Percentiles rank a stretch among this genome's conserved stretches.
phyloP scores from a whole-genome alignment of 345 rosid species.

The Brassica rapa region DNA sequence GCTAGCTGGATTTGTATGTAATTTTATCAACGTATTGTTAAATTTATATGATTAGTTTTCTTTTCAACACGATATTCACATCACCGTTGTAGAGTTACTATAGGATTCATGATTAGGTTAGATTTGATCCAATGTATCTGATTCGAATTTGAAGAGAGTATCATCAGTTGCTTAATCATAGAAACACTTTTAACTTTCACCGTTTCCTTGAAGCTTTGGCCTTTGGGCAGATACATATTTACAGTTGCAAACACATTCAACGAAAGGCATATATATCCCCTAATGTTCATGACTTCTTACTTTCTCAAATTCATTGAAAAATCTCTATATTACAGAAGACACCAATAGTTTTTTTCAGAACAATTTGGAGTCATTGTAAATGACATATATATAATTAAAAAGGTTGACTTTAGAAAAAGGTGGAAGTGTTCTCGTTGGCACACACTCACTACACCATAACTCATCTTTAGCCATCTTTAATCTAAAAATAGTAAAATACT shows the following conservation, averaged over 20 bases:
- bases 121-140: not conserved
- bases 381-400: not conserved
- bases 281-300: not conserved
- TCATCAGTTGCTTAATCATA: not conserved
- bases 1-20: not conserved
- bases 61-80: not conserved
- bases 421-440: constrained; percentile 34
- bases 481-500: not conserved
- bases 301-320: not conserved
- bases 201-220: not conserved
- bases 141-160: not conserved
- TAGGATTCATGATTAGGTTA: not conserved
- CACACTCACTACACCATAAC: constrained; percentile 35
- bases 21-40: not conserved
- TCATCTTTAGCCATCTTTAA: not conserved
- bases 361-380: not conserved
- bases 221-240: not conserved
- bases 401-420: constrained; percentile 35
- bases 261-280: not conserved
- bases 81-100: not conserved
- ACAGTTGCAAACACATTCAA: not conserved
- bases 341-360: not conserved
- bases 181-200: not conserved
- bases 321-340: not conserved
- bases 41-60: not conserved